These are phyloP conservation scores for Jatropha podagrica DNA, from an alignment of 441 rosid genomes.

Conservation along the genomic window DNA sequence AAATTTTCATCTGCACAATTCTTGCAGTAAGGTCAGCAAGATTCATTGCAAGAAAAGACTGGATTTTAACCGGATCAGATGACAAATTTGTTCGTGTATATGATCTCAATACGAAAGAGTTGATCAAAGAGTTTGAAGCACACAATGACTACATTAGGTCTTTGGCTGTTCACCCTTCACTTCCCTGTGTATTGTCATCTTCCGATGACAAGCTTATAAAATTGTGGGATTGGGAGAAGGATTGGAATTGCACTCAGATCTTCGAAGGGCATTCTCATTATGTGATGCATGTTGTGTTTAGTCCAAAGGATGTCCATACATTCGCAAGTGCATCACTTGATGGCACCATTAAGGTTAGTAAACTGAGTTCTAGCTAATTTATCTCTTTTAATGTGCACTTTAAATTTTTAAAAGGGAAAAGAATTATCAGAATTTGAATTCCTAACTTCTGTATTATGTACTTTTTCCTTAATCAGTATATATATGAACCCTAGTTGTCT, in stretches of 20 bases:
- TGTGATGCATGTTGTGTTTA: slow-evolving; percentile 82
- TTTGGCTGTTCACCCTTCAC: slow-evolving; percentile 74
- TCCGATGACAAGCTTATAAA: slow-evolving; percentile 90
- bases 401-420: no score
- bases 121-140: slow-evolving; percentile 82
- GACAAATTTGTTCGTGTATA: slow-evolving; percentile 64
- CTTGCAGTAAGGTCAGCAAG: slow-evolving; percentile 69
- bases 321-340: slow-evolving; percentile 96
- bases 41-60: slow-evolving; percentile 57
- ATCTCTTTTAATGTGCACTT: no score
- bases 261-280: slow-evolving; percentile 90
- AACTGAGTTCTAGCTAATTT: no score
- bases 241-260: slow-evolving; percentile 76
- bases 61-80: slow-evolving; percentile 71
- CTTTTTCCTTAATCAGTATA: no score
- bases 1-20: not conserved
- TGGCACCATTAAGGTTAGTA: slow-evolving; percentile 58
- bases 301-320: slow-evolving; percentile 66
- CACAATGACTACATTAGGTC: slow-evolving; percentile 83
- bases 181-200: slow-evolving; percentile 75
- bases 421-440: no score
- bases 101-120: slow-evolving; percentile 74
- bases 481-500: no score
- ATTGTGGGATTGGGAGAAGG: slow-evolving; percentile 98
- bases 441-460: no score